phyloP scores from a whole-genome alignment of 306 rosid species.

The Pyrus betulifolia region DNA sequence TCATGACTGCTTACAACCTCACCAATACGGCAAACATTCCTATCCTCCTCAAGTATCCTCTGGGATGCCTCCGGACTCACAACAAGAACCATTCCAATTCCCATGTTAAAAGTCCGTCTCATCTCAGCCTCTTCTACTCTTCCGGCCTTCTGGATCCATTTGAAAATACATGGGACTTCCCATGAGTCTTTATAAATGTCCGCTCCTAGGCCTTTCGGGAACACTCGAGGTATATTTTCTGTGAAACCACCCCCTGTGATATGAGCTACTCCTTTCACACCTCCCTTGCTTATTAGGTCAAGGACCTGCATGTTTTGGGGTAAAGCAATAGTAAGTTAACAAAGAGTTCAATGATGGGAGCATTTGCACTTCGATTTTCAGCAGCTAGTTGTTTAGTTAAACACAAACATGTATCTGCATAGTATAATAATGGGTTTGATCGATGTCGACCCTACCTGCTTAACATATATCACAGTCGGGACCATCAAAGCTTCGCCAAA shows the following conservation, averaged over 20 bases:
- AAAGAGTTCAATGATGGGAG: not conserved
- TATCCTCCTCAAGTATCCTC: constrained; percentile 35
- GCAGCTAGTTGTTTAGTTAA: not conserved
- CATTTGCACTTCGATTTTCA: not conserved
- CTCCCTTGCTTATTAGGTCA: constrained; percentile 66
- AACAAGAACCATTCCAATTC: constrained; percentile 86
- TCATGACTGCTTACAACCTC: constrained; percentile 46
- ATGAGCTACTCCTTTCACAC: constrained; percentile 80
- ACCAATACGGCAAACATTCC: constrained; percentile 43
- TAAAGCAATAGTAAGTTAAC: not conserved
- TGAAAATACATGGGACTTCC: constrained; percentile 62
- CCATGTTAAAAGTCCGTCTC: constrained; percentile 81
- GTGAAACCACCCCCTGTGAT: constrained; percentile 93
- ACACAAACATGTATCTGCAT: not conserved
- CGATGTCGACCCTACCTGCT: constrained; percentile 41
- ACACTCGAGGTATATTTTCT: constrained; percentile 78
- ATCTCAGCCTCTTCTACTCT: constrained; percentile 59
- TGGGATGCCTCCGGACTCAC: constrained; percentile 52
- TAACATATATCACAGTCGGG: constrained; percentile 79
- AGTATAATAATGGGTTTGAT: not conserved
- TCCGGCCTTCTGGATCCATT: constrained; percentile 92
- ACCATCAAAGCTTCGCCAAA: constrained; percentile 83
- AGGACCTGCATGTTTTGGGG: constrained; percentile 44
- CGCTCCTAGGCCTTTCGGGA: constrained; percentile 81
- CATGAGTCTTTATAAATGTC: constrained; percentile 50